Conservation (phyloP, 106 monocot species). For the Iris macrosiphon region DNA sequence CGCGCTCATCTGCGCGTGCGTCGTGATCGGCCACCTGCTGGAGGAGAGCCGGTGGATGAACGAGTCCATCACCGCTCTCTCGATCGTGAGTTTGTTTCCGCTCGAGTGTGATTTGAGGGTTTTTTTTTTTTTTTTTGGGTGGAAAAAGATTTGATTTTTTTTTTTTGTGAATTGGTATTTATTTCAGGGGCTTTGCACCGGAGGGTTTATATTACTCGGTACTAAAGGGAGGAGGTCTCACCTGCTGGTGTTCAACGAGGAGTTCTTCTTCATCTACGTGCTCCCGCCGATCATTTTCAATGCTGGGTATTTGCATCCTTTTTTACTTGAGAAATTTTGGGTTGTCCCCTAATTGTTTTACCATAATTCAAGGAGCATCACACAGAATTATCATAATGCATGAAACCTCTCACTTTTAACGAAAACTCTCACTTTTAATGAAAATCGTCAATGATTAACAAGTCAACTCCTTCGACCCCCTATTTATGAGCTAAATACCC, state of each 20-base stretch:
- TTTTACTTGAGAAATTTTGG: too few relatives aligned
- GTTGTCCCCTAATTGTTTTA: too few relatives aligned
- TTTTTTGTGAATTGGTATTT: not conserved
- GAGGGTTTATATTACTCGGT: conserved; percentile 15
- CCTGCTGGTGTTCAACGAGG: conserved; percentile 36
- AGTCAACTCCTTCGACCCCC: too few relatives aligned
- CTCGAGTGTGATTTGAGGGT: not conserved
- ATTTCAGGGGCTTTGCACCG: conserved; percentile 11
- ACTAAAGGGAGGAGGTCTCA: conserved; percentile 25
- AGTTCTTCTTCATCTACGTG: conserved; percentile 40
- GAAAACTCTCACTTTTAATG: too few relatives aligned
- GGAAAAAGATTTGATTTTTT: not conserved
- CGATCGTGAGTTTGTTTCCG: conserved; percentile 37
- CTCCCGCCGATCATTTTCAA: conserved; percentile 43
- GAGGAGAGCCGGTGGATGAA: conserved; percentile 45
- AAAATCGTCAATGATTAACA: too few relatives aligned
- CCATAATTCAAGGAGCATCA: too few relatives aligned
- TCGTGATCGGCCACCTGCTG: conserved; percentile 36
- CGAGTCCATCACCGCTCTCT: conserved; percentile 27
- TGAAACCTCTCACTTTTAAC: too few relatives aligned
- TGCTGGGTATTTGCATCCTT: too few relatives aligned
- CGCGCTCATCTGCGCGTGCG: conserved; percentile 28
- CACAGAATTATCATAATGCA: too few relatives aligned
- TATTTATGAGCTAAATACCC: too few relatives aligned
- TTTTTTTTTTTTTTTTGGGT: not conserved